These are phyloP conservation scores for Malassezia vespertilionis DNA, from an alignment of 1,284 basidiomycete genomes.

Conservation along the genomic window DNA sequence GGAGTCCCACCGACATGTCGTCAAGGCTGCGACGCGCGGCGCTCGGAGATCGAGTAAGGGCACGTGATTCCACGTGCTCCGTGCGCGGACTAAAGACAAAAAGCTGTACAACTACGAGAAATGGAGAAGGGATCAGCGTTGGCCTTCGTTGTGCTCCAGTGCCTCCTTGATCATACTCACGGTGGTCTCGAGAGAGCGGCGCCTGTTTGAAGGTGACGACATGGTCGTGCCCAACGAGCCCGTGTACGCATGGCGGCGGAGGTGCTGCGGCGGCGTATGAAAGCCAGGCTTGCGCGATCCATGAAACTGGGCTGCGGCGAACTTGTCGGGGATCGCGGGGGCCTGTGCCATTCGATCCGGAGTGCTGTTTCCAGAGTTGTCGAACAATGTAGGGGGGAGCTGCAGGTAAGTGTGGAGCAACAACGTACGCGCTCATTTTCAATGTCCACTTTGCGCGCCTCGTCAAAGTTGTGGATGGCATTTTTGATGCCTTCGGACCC, in stretches of 20 bases:
- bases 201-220: constrained; percentile 82
- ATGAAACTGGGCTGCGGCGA: too few relatives aligned
- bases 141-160: constrained; percentile 20
- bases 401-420: constrained; percentile 71
- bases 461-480: constrained; percentile 82
- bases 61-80: background rate
- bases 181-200: constrained; percentile 87
- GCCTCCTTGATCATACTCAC: constrained; percentile 74
- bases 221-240: constrained; percentile 89
- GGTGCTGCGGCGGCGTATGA: constrained; percentile 16
- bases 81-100: background rate
- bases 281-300: too few relatives aligned
- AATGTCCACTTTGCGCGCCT: constrained; percentile 95
- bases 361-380: constrained; percentile 65
- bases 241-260: constrained; percentile 70
- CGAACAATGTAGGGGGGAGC: too few relatives aligned
- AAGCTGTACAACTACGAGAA: background rate
- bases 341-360: constrained; percentile 53
- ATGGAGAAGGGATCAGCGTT: background rate
- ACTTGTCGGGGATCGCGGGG: constrained; percentile 14
- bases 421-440: constrained; percentile 64
- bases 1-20: background rate
- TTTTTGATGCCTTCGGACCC: constrained; percentile 94
- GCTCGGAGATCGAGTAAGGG: background rate
- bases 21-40: constrained; percentile 7